Conservation (phyloP, 169 alveolate species). For the Plasmodium coatneyi region DNA sequence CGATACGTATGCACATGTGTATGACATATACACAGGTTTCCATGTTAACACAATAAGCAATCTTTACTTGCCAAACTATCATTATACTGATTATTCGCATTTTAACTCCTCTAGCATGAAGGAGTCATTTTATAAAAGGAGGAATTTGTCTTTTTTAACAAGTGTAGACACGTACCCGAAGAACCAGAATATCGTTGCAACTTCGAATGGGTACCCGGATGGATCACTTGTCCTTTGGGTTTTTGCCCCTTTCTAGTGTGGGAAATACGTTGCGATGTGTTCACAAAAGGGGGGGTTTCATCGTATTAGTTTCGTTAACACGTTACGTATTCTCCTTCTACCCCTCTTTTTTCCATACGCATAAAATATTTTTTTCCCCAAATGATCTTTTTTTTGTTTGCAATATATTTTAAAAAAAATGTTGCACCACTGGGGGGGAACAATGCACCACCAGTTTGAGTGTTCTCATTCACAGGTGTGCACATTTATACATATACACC, state of each 20-base stretch:
- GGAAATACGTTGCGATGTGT: neutral
- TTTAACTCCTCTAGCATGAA: neutral
- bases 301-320: neutral
- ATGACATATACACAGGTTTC: constrained; percentile 71
- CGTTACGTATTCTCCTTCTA: neutral
- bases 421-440: neutral
- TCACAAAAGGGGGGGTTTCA: neutral
- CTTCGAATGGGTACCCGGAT: constrained; percentile 76
- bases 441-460: neutral
- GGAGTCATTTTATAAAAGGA: neutral
- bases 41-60: constrained; percentile 72
- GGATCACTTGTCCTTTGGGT: constrained; percentile 74
- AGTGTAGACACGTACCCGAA: constrained; percentile 75
- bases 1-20: constrained; percentile 76
- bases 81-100: constrained; percentile 18
- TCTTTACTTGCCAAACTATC: constrained; percentile 69
- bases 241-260: constrained; percentile 39
- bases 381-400: neutral
- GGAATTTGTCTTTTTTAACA: constrained; percentile 59
- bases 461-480: neutral
- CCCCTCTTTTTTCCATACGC: neutral
- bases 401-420: neutral
- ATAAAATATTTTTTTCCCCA: neutral
- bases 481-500: neutral
- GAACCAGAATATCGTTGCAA: constrained; percentile 73